Conservation (phyloP, 108 stramenopile genomes). For the Pseudonitzschia delicatissima region DNA sequence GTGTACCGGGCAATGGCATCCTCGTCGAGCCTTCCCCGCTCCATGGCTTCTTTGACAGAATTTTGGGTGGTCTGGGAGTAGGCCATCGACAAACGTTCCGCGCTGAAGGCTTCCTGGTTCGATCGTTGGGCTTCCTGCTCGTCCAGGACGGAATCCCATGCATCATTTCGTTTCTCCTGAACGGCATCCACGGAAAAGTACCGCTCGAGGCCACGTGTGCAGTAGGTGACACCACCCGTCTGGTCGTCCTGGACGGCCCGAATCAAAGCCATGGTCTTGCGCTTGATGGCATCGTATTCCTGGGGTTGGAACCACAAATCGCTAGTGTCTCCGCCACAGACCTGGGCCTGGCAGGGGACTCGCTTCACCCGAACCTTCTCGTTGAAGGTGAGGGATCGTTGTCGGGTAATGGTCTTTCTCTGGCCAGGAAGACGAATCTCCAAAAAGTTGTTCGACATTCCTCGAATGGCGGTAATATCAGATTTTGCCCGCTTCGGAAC, state of each 20-base stretch:
- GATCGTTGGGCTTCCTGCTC: constrained; percentile 27
- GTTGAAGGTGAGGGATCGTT: neutral
- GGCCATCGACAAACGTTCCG: constrained; percentile 13
- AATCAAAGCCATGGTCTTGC: constrained; percentile 19
- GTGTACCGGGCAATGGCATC: constrained; percentile 17
- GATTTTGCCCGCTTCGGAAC: no score
- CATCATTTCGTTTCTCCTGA: constrained; percentile 10
- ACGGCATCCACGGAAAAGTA: constrained; percentile 6
- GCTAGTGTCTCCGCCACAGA: neutral
- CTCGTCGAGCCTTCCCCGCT: constrained; percentile 20
- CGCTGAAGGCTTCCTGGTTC: constrained; percentile 1
- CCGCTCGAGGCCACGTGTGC: constrained; percentile 29
- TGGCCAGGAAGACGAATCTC: neutral
- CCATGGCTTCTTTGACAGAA: constrained; percentile 8
- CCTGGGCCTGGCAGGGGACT: neutral
- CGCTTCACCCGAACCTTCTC: constrained; percentile 10
- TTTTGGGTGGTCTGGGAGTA: neutral
- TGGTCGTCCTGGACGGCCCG: constrained; percentile 7
- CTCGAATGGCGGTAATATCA: no score
- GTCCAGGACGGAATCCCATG: constrained; percentile 27
- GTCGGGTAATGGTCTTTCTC: neutral
- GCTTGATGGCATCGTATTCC: constrained; percentile 23
- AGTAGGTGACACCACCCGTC: constrained; percentile 9
- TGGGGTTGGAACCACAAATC: constrained; percentile 28
- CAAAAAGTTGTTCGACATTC: neutral